Evolutionary conservation across 1,284 basidiomycete species (phyloP).

Genomic region (Athelia psychrophila): DNA sequence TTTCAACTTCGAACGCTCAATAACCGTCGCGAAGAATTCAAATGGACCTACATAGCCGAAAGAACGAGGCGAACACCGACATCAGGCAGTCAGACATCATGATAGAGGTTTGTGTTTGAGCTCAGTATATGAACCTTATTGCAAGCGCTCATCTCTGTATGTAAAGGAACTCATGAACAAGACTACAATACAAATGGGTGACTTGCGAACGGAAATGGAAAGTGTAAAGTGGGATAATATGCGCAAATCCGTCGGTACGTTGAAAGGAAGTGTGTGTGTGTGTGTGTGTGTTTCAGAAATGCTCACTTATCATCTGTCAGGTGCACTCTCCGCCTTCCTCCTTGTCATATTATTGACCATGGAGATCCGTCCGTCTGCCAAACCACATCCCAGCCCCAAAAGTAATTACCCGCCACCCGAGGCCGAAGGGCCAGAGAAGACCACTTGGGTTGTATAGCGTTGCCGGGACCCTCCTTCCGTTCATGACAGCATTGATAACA

Average conservation of each 20-base stretch:
- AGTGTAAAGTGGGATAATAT: constrained; percentile 92
- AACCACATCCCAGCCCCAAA: not conserved
- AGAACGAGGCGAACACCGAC: constrained; percentile 90
- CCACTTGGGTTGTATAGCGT: constrained; percentile 30
- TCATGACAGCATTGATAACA: too few relatives aligned
- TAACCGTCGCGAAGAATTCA: constrained; percentile 63
- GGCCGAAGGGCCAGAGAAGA: constrained; percentile 24
- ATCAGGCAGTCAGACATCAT: constrained; percentile 85
- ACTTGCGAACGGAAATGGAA: constrained; percentile 85
- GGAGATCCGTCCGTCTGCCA: constrained; percentile 50
- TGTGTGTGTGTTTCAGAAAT: not conserved
- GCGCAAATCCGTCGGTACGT: constrained; percentile 74
- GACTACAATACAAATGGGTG: constrained; percentile 80
- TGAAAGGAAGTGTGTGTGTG: constrained; percentile 25
- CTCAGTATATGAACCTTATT: constrained; percentile 3
- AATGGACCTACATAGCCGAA: constrained; percentile 94
- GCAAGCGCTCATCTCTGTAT: constrained; percentile 3
- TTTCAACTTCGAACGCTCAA: constrained; percentile 2
- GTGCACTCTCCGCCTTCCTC: constrained; percentile 61
- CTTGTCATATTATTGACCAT: constrained; percentile 63
- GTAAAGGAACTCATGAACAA: constrained; percentile 85
- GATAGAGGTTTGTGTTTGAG: constrained; percentile 68
- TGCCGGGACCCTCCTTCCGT: too few relatives aligned
- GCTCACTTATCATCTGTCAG: constrained; percentile 28
- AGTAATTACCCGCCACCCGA: constrained; percentile 15